Evolutionary conservation across 352 stramenopile species (phyloP), one percentile per base, ranked within the genome.

Genomic region (Pythium apleroticum): DNA sequence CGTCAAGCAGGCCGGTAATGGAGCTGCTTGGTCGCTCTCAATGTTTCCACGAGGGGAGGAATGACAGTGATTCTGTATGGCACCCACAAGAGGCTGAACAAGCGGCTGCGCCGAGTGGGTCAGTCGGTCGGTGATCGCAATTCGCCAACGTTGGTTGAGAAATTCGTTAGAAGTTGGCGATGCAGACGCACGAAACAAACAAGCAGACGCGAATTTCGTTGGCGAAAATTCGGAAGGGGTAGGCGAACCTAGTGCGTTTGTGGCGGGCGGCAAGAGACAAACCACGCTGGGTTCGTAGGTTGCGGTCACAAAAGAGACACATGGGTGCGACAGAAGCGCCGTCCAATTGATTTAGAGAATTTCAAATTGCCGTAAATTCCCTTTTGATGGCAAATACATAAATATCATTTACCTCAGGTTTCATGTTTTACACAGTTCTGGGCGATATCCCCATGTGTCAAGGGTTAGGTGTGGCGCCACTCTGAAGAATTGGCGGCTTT

Each of bases 401-500:
- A 1, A 27, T 39, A 27, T 20, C 39, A 33, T 33, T 33, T 46
- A 41, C n/a, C n/a, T 41, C 33, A 46, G 3, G 17, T 8, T 17
- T 41, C 15, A 20, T 2, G 27, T 15, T 28, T n/a, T 20, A 25
- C 4, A n/a, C n/a, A n/a, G n/a, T n/a, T n/a, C n/a, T n/a, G n/a
- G n/a, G 28, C 8, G 33, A 57, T 11, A 17, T 3, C 33, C 17
- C 48, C 59, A 65, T 33, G 27, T 57, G 59, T 12, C 55, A 24
- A 30, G 27, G 60, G 60, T 7, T 66, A 60, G 60, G 60, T 43
- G 48, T 66, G 60, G 28, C 60, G 60, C 25, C 59, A 66, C 50
- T 55, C 55, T 50, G 33, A 56, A 49, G 14, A 56, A 19, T 33
- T 52, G 57, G 28, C 41, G 31, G 45, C 9, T 28, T 24, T 48